Percentiles rank a stretch among this genome's conserved stretches.
phyloP scores from a whole-genome alignment of 1,284 basidiomycete genomes.

The Pseudozyma pruni region DNA sequence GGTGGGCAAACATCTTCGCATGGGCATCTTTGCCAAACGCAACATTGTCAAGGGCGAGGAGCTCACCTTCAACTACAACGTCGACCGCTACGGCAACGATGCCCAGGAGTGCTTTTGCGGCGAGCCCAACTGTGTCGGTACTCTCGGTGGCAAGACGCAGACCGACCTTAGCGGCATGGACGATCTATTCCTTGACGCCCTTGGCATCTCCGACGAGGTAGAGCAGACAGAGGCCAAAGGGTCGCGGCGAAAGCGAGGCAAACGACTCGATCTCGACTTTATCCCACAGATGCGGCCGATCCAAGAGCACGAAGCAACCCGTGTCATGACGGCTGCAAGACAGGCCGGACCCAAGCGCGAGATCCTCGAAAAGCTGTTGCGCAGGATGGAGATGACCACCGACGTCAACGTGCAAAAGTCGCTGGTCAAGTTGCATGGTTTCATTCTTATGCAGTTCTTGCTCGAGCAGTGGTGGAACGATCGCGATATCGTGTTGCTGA shows the following conservation, averaged over 20 bases:
- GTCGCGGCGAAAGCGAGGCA: conserved; percentile 87
- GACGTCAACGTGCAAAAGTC: conserved; percentile 82
- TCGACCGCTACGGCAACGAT: conserved; percentile 97
- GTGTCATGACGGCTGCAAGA: conserved; percentile 88
- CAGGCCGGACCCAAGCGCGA: conserved; percentile 84
- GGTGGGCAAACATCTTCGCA: conserved; percentile 86
- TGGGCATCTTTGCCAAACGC: conserved; percentile 97
- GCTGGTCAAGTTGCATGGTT: conserved; percentile 91
- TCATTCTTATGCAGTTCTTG: conserved; percentile 89
- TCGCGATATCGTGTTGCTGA: conserved; percentile 77
- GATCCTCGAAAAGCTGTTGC: conserved; percentile 84
- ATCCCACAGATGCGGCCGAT: conserved; percentile 78
- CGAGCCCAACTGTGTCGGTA: conserved; percentile 93
- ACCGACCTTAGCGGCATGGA: conserved; percentile 94
- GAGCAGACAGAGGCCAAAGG: conserved; percentile 82
- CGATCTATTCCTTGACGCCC: conserved; percentile 93
- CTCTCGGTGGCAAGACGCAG: conserved; percentile 97
- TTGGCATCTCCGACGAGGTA: conserved; percentile 92
- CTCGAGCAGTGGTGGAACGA: conserved; percentile 83
- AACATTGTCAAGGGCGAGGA: conserved; percentile 85
- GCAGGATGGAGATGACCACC: conserved; percentile 87
- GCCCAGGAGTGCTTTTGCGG: conserved; percentile 96
- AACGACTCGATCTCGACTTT: conserved; percentile 93
- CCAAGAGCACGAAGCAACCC: conserved; percentile 81
- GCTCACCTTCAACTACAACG: conserved; percentile 99